These are phyloP conservation scores for Zymoseptoria tritici DNA, from an alignment of 2,329 filamentous ascomycete genomes.

Conservation along the genomic window DNA sequence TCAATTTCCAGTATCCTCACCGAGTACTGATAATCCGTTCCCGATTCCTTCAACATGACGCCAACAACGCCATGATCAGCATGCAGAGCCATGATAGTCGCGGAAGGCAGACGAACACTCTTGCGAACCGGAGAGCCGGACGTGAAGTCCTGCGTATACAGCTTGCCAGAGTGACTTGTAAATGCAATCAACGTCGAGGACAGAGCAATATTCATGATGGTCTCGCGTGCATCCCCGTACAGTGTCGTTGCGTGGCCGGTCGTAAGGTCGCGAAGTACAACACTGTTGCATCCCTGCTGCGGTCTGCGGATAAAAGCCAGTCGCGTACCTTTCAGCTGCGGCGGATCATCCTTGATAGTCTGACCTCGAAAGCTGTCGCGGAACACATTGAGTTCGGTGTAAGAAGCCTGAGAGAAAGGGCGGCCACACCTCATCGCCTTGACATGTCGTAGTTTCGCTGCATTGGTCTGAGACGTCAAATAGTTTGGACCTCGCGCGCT, in stretches of 20 bases:
- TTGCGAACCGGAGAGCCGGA: not conserved
- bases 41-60: not conserved
- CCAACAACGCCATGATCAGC: not conserved
- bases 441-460: slow-evolving; percentile 8
- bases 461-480: not conserved
- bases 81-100: not conserved
- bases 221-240: slow-evolving; percentile 10
- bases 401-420: slow-evolving; percentile 8
- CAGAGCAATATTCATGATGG: slow-evolving; percentile 8
- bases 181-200: slow-evolving; percentile 10
- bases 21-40: not conserved
- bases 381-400: not conserved
- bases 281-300: not conserved
- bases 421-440: slow-evolving; percentile 10
- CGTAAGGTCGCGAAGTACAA: slow-evolving; percentile 13
- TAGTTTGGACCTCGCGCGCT: not conserved
- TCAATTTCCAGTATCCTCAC: not conserved
- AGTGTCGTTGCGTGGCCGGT: not conserved
- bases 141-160: slow-evolving; percentile 8
- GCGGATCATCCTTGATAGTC: not conserved
- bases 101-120: not conserved
- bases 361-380: not conserved
- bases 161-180: slow-evolving; percentile 3
- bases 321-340: slow-evolving; percentile 7
- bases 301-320: slow-evolving; percentile 12